phyloP scores from a whole-genome alignment of 805 yeast genomes.

The Barnettozyma botsteinii region DNA sequence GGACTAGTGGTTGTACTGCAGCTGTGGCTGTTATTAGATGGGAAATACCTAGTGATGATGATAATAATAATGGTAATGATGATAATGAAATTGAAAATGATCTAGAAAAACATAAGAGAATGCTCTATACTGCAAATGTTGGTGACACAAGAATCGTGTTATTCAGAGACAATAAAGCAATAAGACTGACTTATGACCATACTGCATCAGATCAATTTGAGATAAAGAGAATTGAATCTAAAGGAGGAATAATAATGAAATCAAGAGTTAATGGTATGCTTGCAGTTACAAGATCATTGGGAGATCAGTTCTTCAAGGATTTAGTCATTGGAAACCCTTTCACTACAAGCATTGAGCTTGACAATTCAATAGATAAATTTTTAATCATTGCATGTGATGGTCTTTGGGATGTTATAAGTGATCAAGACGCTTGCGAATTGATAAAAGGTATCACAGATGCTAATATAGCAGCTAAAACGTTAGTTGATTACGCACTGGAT shows the following conservation, averaged over 20 bases:
- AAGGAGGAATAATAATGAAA: slow-evolving; percentile 85
- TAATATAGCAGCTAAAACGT: slow-evolving; percentile 55
- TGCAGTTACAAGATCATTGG: slow-evolving; percentile 90
- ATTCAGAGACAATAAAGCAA: slow-evolving; percentile 66
- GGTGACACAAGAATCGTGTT: slow-evolving; percentile 89
- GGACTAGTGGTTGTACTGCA: slow-evolving; percentile 90
- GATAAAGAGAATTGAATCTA: slow-evolving; percentile 61
- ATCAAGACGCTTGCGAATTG: slow-evolving; percentile 74
- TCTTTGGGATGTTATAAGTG: slow-evolving; percentile 89
- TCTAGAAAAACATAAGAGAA: slow-evolving; percentile 46
- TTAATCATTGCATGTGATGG: slow-evolving; percentile 95
- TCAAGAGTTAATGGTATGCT: slow-evolving; percentile 92
- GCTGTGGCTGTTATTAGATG: slow-evolving; percentile 88
- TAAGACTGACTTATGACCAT: slow-evolving; percentile 85
- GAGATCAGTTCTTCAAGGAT: slow-evolving; percentile 89
- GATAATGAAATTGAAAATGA: slow-evolving; percentile 2
- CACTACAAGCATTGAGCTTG: slow-evolving; percentile 80
- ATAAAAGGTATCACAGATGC: slow-evolving; percentile 54
- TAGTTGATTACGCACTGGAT: slow-evolving; percentile 70
- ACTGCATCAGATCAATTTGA: slow-evolving; percentile 83
- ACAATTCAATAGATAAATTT: slow-evolving; percentile 56
- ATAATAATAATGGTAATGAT: slow-evolving; percentile 5
- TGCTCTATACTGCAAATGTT: slow-evolving; percentile 89
- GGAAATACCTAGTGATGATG: slow-evolving; percentile 45
- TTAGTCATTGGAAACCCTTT: slow-evolving; percentile 87